Base-by-base conservation (phyloP, 306 rosid species). In the Trichosanthes truncata region DNA sequence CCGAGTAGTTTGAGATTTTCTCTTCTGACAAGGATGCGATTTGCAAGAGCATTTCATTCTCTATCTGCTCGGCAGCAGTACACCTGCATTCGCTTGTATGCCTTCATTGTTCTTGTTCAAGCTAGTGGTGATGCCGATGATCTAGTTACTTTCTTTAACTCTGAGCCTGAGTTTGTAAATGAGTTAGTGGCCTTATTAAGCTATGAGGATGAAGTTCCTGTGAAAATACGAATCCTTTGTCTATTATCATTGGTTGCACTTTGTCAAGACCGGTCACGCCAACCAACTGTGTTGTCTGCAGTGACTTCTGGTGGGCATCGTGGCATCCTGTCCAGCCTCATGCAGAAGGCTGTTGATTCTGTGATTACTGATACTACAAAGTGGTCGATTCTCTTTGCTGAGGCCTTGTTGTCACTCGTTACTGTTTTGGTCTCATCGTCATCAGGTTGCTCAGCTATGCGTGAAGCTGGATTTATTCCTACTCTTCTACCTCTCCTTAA, bases 241-340 rank as follows among this genome's bases (percentile, higher is more conserved):
- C 84, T 91, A 87, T 91, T 88, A 82, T 89, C 99, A 6, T 82
- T 96, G 87, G 94, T 92, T 87, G 97, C 99, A 75, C 92, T 91
- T 59, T 96, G 96, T 88, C 99, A 91, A 84, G 99, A 91, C 82
- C 92, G 99, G 60, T 86, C 99, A 4, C 91, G 94, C 82, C 98
- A 89, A 83, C 85, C 94, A 77, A 80, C 90, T 59, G 97, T 93
- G 73, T 83, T 91, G 85, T 85, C 96, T 49, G 98, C 98, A 4
- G 94, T 93, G 78, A 90, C 98, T 77, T 91, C 99, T 84, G 99
- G 99, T 74, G 99, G 99, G 77, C 93, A 96, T 83, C 99, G 97
- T 61, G 98, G 98, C 53, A 96, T 96, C 79, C 84, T 96, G 57
- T 90, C 97, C 60, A 96, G 98, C 86, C 90, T 96, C 83, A 93